Conservation (phyloP, 768 basidiomycete species). For the Pleurotus ostreatus region DNA sequence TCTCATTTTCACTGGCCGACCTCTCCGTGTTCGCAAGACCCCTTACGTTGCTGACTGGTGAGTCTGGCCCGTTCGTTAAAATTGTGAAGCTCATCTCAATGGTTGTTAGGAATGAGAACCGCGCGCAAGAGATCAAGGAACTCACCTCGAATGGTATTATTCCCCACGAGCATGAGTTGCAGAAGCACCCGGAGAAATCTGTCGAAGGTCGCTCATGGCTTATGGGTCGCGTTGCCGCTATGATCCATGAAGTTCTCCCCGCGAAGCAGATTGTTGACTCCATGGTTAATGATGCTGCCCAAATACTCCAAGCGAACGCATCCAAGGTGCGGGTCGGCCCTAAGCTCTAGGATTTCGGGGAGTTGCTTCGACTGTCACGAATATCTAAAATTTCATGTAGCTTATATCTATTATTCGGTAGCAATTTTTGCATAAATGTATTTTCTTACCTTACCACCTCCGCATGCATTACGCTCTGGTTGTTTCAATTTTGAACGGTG, state of each 20-base stretch:
- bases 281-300: conserved; percentile 52
- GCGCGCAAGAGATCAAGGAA: conserved; percentile 76
- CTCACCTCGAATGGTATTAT: conserved; percentile 82
- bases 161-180: conserved; percentile 66
- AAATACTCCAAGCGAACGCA: conserved; percentile 30
- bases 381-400: conserved; percentile 1
- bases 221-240: conserved; percentile 77
- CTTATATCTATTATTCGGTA: conserved; percentile 7
- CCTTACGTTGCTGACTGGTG: conserved; percentile 85
- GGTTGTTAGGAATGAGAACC: conserved; percentile 62
- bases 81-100: no score
- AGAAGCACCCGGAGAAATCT: conserved; percentile 80
- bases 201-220: conserved; percentile 67
- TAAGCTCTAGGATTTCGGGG: conserved; percentile 35
- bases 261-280: conserved; percentile 80
- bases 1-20: conserved; percentile 87
- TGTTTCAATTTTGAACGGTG: not conserved
- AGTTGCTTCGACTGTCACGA: not conserved
- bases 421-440: not conserved
- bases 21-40: conserved; percentile 80
- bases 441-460: not conserved
- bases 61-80: conserved; percentile 13
- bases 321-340: conserved; percentile 36
- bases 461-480: not conserved
- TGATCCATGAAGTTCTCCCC: conserved; percentile 73